Evolutionary conservation across 208 protist genomes (phyloP), one percentile per base, ranked within the genome.

Genomic region (Porcisia deanei): DNA sequence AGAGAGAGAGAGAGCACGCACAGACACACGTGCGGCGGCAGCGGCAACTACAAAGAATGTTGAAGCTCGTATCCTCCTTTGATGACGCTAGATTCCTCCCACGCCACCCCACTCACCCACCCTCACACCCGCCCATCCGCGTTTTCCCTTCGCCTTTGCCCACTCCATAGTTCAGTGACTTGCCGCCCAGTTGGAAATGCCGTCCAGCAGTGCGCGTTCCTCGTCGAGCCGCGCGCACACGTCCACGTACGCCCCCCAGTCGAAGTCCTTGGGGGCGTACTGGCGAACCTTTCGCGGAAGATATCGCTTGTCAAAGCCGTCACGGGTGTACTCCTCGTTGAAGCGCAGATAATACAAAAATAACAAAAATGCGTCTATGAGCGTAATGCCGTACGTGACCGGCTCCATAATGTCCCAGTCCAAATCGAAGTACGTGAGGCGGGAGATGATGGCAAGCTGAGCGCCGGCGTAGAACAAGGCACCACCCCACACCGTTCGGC

Each of bases 341-440:
- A 81, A 84, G 6, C 85, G 73, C 20, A 95, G 63, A 61, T 90
- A 91, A 71, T 90, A 95, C 10, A 86, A 8, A 68, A 90, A 94
- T 77, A 96, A 95, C 5, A 93, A 0, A 2, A 96, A 60, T 14
- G 89, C 80, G 1, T 89, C 94, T 20, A 76, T 80, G 37, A 86
- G 84, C 16, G 83, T 88, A 14, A 96, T n/a, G 61, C 88, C 91
- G 78, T 95, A 97, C 66, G 90, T 84, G 12, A 97, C 77, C 5
- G 94, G 94, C 80, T 97, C 94, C 94, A 97, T 97, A 60, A 91
- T 92, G 85, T 97, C 94, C 94, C 94, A 97, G 73, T 95, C 88
- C 2, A 97, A 73, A 58, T 97, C 94, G 76, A 96, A 88, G 77
- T 90, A 97, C 0, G 94, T 97, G 37, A 97, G 88, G 6, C 91